These are phyloP conservation scores for Orychophragmus violaceus DNA, from an alignment of 345 rosid species.

Conservation along the genomic window DNA sequence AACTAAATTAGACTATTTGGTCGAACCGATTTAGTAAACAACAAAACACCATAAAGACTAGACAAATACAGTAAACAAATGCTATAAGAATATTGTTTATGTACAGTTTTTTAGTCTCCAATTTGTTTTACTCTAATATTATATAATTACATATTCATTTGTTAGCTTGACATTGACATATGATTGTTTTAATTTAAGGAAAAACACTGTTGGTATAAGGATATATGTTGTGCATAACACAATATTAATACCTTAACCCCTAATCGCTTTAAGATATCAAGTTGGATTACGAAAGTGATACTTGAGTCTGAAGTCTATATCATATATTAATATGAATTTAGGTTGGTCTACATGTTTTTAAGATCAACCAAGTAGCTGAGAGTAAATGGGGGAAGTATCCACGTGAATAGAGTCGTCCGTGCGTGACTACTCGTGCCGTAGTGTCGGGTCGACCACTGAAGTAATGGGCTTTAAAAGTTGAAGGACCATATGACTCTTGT, in stretches of 20 bases:
- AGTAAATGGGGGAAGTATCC: constrained; percentile 14
- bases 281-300: constrained; percentile 11
- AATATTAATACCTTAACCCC: constrained; percentile 1
- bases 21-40: neutral
- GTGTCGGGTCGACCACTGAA: constrained; percentile 38
- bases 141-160: neutral
- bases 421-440: constrained; percentile 32
- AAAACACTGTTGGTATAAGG: neutral
- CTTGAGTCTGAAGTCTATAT: constrained; percentile 10
- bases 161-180: neutral
- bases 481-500: constrained; percentile 25
- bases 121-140: neutral
- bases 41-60: neutral
- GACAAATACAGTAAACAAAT: neutral
- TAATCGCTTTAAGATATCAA: neutral
- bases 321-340: constrained; percentile 1
- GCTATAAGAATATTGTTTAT: neutral
- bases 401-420: constrained; percentile 29
- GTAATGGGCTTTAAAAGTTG: constrained; percentile 20
- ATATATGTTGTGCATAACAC: constrained; percentile 3
- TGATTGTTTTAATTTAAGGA: constrained; percentile 1
- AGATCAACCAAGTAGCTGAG: constrained; percentile 15
- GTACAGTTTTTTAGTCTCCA: neutral
- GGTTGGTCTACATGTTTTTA: constrained; percentile 15
- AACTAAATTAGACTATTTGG: neutral